These are phyloP conservation scores for Linnemannia zychae DNA, from an alignment of 192 early-diverging fungal species.

Conservation along the genomic window DNA sequence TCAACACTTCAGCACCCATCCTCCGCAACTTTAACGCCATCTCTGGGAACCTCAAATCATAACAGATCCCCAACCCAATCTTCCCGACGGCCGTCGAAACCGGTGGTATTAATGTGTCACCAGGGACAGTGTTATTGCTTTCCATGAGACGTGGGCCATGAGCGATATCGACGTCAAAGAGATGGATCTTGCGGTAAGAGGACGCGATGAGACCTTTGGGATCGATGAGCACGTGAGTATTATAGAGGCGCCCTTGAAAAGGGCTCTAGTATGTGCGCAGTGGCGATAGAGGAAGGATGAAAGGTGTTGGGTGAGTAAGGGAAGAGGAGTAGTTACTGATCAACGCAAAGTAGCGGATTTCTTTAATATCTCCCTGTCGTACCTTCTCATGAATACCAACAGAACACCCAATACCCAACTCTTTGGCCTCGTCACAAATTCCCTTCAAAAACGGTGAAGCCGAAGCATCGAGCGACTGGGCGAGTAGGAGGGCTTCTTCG, in stretches of 20 bases:
- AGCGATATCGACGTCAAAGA: conserved; percentile 81
- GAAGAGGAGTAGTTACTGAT: too few relatives aligned
- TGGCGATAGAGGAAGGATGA: neutral
- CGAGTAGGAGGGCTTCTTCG: conserved; percentile 62
- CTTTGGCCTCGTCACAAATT: conserved; percentile 71
- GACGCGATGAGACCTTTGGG: conserved; percentile 67
- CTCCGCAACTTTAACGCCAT: conserved; percentile 67
- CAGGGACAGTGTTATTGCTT: conserved; percentile 56
- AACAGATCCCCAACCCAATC: conserved; percentile 78
- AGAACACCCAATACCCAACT: conserved; percentile 75
- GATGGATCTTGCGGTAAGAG: conserved; percentile 82
- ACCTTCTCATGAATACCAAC: conserved; percentile 85
- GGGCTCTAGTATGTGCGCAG: conserved; percentile 30
- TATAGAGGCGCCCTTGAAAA: conserved; percentile 60
- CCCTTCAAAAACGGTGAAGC: conserved; percentile 70
- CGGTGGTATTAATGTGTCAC: conserved; percentile 53
- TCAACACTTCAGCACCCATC: conserved; percentile 77
- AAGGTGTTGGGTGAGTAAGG: neutral
- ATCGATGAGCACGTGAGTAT: conserved; percentile 79
- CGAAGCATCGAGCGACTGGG: conserved; percentile 58
- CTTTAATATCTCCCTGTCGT: neutral
- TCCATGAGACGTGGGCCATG: conserved; percentile 66
- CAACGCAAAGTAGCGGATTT: too few relatives aligned
- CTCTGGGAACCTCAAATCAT: conserved; percentile 88
- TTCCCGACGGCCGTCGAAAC: conserved; percentile 68